Evolutionary conservation across 805 yeast species (phyloP).

Genomic region (Wickerhamiella allomyrinae): DNA sequence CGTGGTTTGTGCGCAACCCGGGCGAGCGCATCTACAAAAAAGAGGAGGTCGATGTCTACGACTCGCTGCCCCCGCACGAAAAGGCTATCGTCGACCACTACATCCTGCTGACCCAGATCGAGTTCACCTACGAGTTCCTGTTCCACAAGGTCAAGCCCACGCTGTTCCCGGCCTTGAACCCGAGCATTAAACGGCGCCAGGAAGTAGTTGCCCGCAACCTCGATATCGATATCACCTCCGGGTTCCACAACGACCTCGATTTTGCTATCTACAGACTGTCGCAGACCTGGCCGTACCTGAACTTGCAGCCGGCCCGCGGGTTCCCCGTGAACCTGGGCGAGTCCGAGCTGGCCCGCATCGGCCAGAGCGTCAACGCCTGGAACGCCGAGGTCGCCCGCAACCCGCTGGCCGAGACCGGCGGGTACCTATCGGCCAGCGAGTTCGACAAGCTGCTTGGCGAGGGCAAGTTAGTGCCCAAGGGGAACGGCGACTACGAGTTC

Average conservation of each 20-base stretch:
- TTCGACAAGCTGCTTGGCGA: slow-evolving; percentile 55
- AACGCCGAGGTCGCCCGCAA: slow-evolving; percentile 51
- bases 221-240: slow-evolving; percentile 15
- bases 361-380: slow-evolving; percentile 44
- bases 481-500: slow-evolving; percentile 39
- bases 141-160: slow-evolving; percentile 50
- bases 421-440: slow-evolving; percentile 94
- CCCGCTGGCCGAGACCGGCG: slow-evolving; percentile 83
- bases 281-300: slow-evolving; percentile 13
- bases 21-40: slow-evolving; percentile 77
- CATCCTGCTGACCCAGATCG: slow-evolving; percentile 82
- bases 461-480: slow-evolving; percentile 50
- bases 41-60: slow-evolving; percentile 61
- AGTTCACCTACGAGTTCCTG: slow-evolving; percentile 71
- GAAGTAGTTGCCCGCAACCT: slow-evolving; percentile 24
- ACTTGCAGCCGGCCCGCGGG: slow-evolving; percentile 12
- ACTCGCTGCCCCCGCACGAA: slow-evolving; percentile 52
- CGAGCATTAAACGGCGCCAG: slow-evolving; percentile 44
- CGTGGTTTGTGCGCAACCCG: slow-evolving; percentile 70
- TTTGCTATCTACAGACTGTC: slow-evolving; percentile 12
- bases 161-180: slow-evolving; percentile 68
- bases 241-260: slow-evolving; percentile 18
- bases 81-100: slow-evolving; percentile 73
- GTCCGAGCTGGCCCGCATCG: slow-evolving; percentile 44
- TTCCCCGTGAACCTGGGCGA: slow-evolving; percentile 53